A percentile compares a stretch with the other conserved stretches of the same genome.
Evolutionary conservation across 257 asterid species (phyloP).

Genomic region (Jaltomata sinuosa): DNA sequence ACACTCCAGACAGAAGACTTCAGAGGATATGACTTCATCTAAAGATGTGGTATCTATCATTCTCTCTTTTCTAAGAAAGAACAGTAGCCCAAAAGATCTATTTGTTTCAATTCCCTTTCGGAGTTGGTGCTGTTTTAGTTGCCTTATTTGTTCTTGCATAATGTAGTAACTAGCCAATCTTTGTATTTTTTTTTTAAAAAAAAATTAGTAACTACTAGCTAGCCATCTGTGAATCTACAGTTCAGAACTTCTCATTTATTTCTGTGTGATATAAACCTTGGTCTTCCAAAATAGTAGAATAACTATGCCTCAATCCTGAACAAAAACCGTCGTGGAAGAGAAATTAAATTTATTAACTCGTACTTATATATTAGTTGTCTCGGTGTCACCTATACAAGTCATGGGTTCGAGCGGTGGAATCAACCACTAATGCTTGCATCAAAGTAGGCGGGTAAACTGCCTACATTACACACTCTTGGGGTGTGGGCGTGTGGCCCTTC

Average conservation of each 20-base stretch:
- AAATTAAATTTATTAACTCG: background rate
- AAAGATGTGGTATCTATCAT: slow-evolving; percentile 71
- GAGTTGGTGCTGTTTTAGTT: background rate
- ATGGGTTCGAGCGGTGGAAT: background rate
- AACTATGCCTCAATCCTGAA: background rate
- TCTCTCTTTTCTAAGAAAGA: background rate
- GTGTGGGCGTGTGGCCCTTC: background rate
- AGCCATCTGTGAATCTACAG: background rate
- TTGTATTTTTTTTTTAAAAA: background rate
- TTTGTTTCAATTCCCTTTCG: background rate
- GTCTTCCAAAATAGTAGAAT: background rate
- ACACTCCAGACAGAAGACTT: slow-evolving; percentile 48
- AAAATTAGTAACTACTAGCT: background rate
- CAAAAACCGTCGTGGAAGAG: background rate
- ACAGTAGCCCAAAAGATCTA: background rate
- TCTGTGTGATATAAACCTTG: background rate
- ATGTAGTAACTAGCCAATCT: background rate
- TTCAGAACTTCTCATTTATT: background rate
- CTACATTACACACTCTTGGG: background rate
- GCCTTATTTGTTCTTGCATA: background rate
- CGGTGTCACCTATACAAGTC: background rate
- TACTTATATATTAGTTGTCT: background rate
- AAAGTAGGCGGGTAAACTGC: background rate
- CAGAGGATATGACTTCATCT: slow-evolving; percentile 75
- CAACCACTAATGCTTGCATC: background rate